Conservation (phyloP, 2,329 filamentous ascomycete genomes). For the Leptoxyphium fumago region DNA sequence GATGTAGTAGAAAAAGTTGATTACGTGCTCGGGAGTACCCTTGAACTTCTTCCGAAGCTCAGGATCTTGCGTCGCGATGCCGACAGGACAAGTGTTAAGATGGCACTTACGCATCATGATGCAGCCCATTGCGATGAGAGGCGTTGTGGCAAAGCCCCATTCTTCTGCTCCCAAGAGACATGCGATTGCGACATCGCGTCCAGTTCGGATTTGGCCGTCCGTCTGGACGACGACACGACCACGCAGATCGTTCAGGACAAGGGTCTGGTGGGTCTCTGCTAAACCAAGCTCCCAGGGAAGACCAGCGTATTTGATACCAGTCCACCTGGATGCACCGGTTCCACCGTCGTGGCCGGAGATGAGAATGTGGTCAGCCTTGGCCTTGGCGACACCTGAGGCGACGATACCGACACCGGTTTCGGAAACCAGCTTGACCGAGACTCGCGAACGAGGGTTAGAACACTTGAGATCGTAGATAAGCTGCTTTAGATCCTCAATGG, state of each 20-base stretch:
- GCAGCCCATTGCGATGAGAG: slow-evolving; percentile 91
- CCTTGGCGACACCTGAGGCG: slow-evolving; percentile 92
- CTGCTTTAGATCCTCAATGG: slow-evolving; percentile 94
- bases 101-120: slow-evolving; percentile 83
- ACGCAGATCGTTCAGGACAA: slow-evolving; percentile 89
- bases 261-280: slow-evolving; percentile 89
- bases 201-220: slow-evolving; percentile 84
- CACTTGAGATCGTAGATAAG: slow-evolving; percentile 96
- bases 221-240: slow-evolving; percentile 93
- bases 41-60: slow-evolving; percentile 85
- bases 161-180: slow-evolving; percentile 95
- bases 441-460: slow-evolving; percentile 77
- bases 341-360: slow-evolving; percentile 96
- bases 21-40: slow-evolving; percentile 87
- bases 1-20: slow-evolving; percentile 98
- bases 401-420: slow-evolving; percentile 97
- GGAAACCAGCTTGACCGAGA: slow-evolving; percentile 94
- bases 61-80: slow-evolving; percentile 92
- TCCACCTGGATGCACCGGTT: slow-evolving; percentile 93
- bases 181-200: slow-evolving; percentile 84
- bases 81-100: slow-evolving; percentile 70
- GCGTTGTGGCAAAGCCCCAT: slow-evolving; percentile 91
- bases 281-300: slow-evolving; percentile 94
- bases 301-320: slow-evolving; percentile 96
- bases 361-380: slow-evolving; percentile 90